Evolutionary conservation across 2,329 filamentous ascomycete species (phyloP).

Genomic region (Colletotrichum tanaceti): DNA sequence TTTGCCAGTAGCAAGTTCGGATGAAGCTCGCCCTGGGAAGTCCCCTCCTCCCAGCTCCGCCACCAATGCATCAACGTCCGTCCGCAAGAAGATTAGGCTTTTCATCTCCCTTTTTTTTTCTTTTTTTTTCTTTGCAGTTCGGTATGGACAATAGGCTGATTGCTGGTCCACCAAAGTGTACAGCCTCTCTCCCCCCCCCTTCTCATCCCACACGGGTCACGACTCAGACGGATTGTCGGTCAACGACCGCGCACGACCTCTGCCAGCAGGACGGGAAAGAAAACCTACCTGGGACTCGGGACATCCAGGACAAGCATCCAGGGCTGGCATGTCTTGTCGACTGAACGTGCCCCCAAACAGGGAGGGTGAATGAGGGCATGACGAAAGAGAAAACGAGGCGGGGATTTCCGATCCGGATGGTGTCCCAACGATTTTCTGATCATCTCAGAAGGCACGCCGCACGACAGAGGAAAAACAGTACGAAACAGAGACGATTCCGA

Average conservation of each 20-base stretch:
- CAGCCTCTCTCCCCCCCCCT: too few species aligned
- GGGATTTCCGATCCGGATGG: conserved; percentile 6
- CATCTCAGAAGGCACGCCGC: too few species aligned
- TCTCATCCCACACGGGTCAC: neutral
- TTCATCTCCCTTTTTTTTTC: neutral
- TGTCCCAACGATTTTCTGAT: neutral
- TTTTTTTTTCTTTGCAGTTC: neutral
- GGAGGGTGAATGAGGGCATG: neutral
- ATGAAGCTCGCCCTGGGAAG: conserved; percentile 11
- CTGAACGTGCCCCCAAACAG: neutral
- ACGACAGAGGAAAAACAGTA: neutral
- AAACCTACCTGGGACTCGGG: neutral
- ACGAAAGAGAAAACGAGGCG: conserved; percentile 14
- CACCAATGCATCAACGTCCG: neutral
- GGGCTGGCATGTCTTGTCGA: neutral
- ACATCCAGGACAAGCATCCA: neutral
- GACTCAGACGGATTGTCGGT: conserved; percentile 19
- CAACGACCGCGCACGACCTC: conserved; percentile 8
- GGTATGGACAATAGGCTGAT: neutral
- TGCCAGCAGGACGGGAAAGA: conserved; percentile 9
- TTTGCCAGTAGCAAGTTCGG: conserved; percentile 30
- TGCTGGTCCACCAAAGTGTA: neutral
- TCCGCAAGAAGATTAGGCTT: conserved; percentile 24
- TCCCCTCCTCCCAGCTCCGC: neutral
- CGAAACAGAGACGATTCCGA: conserved; percentile 10